Evolutionary conservation across 768 basidiomycete species (phyloP).

Genomic region (Pleurotus tuber-regium): DNA sequence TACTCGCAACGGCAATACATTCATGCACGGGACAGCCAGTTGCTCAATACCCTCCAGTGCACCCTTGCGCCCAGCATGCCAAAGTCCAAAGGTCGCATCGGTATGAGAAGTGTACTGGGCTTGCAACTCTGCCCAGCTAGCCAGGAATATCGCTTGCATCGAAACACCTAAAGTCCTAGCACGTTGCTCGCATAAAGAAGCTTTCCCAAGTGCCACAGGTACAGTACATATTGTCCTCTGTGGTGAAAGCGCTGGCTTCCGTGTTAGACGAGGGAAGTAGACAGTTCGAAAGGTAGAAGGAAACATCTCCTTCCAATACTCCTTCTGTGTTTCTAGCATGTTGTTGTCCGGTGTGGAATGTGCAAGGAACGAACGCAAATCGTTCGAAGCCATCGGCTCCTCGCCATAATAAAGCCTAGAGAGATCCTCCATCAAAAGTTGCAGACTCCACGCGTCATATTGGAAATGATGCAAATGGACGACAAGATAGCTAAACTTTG

Average conservation of each 20-base stretch:
- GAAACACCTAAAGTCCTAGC: slow-evolving; percentile 35
- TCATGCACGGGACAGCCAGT: slow-evolving; percentile 44
- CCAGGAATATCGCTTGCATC: slow-evolving; percentile 38
- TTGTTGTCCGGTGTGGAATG: slow-evolving; percentile 19
- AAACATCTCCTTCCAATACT: slow-evolving; percentile 37
- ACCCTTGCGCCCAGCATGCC: slow-evolving; percentile 44
- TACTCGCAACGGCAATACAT: slow-evolving; percentile 38
- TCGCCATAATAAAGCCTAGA: slow-evolving; percentile 28
- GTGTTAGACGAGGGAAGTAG: slow-evolving; percentile 23
- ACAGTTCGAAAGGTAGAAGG: slow-evolving; percentile 22
- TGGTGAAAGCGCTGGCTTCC: background rate
- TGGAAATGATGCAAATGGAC: slow-evolving; percentile 46
- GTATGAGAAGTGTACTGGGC: slow-evolving; percentile 23
- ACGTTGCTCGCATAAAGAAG: slow-evolving; percentile 36
- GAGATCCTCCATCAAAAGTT: slow-evolving; percentile 39
- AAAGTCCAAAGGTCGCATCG: slow-evolving; percentile 39
- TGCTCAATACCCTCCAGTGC: slow-evolving; percentile 29
- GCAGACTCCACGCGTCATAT: slow-evolving; percentile 48
- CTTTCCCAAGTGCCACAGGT: slow-evolving; percentile 16
- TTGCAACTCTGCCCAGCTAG: slow-evolving; percentile 42
- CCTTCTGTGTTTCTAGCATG: slow-evolving; percentile 20
- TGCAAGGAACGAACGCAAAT: slow-evolving; percentile 26
- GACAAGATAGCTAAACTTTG: slow-evolving; percentile 19
- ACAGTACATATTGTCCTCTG: slow-evolving; percentile 16
- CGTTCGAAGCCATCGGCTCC: slow-evolving; percentile 19